phyloP scores from a whole-genome alignment of 2,329 filamentous ascomycete genomes.

The Mycosphaerella sp. region DNA sequence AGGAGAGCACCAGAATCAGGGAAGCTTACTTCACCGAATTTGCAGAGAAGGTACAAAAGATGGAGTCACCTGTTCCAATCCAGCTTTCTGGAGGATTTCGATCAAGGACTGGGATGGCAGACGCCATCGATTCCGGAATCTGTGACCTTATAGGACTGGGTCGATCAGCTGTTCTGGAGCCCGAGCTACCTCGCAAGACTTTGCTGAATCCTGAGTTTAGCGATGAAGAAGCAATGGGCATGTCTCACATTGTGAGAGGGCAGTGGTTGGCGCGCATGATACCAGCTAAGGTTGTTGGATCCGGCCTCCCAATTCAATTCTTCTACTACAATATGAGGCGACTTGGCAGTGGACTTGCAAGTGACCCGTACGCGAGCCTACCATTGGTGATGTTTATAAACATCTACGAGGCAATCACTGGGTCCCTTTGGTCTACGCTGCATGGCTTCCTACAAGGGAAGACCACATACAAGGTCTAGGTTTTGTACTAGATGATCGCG shows the following conservation, averaged over 20 bases:
- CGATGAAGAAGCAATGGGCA: slow-evolving; percentile 27
- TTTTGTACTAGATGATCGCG: background rate
- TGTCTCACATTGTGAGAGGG: slow-evolving; percentile 29
- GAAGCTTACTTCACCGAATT: slow-evolving; percentile 67
- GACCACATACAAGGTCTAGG: background rate
- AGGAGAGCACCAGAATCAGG: slow-evolving; percentile 44
- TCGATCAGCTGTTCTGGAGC: slow-evolving; percentile 42
- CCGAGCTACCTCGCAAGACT: slow-evolving; percentile 38
- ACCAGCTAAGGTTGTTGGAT: slow-evolving; percentile 32
- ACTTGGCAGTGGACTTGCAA: slow-evolving; percentile 28
- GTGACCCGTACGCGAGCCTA: slow-evolving; percentile 31
- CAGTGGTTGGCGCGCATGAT: slow-evolving; percentile 33
- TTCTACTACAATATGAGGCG: slow-evolving; percentile 36
- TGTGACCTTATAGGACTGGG: slow-evolving; percentile 49
- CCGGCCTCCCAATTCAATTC: slow-evolving; percentile 31
- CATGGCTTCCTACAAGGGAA: background rate
- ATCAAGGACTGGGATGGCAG: slow-evolving; percentile 46
- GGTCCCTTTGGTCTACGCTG: background rate
- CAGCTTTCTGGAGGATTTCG: slow-evolving; percentile 59
- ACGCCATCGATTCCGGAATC: slow-evolving; percentile 42
- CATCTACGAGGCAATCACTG: background rate
- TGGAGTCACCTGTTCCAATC: slow-evolving; percentile 26
- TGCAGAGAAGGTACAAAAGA: slow-evolving; percentile 33
- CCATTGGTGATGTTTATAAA: slow-evolving; percentile 24
- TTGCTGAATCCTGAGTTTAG: slow-evolving; percentile 32